Evolutionary conservation across 176 grass and related monocot genomes (phyloP).

Genomic region (Ensete ventricosum): DNA sequence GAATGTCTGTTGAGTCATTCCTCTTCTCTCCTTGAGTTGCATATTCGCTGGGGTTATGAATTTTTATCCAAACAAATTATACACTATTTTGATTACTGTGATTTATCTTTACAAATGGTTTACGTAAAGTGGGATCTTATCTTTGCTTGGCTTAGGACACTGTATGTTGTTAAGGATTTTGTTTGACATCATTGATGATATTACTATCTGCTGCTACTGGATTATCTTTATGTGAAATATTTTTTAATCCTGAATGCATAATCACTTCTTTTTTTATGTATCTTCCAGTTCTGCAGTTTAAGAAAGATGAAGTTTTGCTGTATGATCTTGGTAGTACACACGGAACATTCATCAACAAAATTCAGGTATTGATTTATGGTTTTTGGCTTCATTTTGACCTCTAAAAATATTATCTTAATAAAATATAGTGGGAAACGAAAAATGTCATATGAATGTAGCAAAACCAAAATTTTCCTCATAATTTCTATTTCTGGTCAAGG

Average conservation of each 20-base stretch:
- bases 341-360: conserved; percentile 89
- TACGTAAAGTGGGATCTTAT: no score
- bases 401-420: not conserved
- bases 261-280: not conserved
- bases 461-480: not conserved
- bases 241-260: not conserved
- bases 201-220: not conserved
- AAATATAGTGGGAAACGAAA: not conserved
- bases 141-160: no score
- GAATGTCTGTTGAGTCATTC: no score
- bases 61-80: no score
- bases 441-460: not conserved
- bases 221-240: not conserved
- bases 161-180: no score
- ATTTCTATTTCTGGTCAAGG: not conserved
- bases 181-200: no score
- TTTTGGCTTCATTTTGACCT: not conserved
- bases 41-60: no score
- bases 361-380: conserved; percentile 31
- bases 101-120: no score
- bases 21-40: no score
- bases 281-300: conserved; percentile 63
- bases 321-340: conserved; percentile 96
- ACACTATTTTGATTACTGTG: no score
- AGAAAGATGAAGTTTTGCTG: conserved; percentile 65